These are phyloP conservation scores for Penicillium sp. DNA, from an alignment of 2,329 filamentous ascomycete genomes.

Conservation along the genomic window DNA sequence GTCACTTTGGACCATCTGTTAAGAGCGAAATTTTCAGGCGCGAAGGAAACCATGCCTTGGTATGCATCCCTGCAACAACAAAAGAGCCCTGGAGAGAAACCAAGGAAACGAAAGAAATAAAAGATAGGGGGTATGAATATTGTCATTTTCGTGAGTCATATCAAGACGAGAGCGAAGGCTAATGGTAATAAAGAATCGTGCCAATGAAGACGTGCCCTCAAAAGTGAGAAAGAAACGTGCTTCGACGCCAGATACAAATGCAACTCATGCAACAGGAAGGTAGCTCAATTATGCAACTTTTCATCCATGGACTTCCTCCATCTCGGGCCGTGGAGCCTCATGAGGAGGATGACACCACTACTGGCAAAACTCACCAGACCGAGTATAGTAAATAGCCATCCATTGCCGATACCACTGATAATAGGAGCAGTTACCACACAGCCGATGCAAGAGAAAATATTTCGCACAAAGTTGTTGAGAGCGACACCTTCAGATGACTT, in stretches of 20 bases:
- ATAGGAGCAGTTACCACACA: conserved; percentile 70
- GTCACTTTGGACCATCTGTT: no score
- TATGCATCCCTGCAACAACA: no score
- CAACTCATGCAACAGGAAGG: neutral
- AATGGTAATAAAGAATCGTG: no score
- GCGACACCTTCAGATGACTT: conserved; percentile 73
- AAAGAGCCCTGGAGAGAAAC: no score
- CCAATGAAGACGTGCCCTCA: no score
- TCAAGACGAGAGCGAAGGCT: neutral
- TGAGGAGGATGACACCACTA: conserved; percentile 61
- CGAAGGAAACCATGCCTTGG: no score
- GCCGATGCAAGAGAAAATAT: conserved; percentile 74
- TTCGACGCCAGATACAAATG: neutral
- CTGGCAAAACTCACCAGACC: conserved; percentile 59
- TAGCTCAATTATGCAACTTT: conserved; percentile 18
- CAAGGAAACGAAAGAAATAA: no score
- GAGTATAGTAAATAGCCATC: conserved; percentile 72
- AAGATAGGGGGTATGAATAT: no score
- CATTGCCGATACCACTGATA: conserved; percentile 70
- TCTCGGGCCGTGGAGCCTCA: conserved; percentile 61
- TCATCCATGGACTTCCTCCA: conserved; percentile 68
- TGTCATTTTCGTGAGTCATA: neutral
- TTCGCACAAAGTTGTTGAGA: conserved; percentile 78
- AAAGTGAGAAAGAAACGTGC: no score
- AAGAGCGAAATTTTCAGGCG: no score